A percentile compares a stretch with the other conserved stretches of the same genome.
These are phyloP conservation scores for Pseudoturritis turrita DNA, from an alignment of 345 rosid species.

Conservation along the genomic window DNA sequence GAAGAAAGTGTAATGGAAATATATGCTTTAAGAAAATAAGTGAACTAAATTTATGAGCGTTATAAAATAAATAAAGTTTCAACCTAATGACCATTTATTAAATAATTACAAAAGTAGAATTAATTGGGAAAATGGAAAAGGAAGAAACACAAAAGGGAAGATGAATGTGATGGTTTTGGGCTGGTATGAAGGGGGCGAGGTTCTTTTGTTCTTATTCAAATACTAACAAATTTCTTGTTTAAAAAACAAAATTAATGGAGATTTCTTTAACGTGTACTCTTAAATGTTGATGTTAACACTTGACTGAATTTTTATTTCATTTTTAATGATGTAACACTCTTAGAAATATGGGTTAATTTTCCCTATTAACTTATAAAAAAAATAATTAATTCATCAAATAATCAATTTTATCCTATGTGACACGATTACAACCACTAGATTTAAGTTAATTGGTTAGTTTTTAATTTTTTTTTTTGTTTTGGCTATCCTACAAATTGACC, in stretches of 20 bases:
- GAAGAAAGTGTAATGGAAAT: no score
- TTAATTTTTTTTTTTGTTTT: no score
- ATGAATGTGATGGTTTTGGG: slow-evolving; percentile 7
- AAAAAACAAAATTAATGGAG: no score
- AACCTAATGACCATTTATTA: neutral
- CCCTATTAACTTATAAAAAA: no score
- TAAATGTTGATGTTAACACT: slow-evolving; percentile 12
- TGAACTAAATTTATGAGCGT: no score
- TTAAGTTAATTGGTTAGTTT: no score
- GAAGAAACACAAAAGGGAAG: neutral
- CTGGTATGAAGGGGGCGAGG: slow-evolving; percentile 1
- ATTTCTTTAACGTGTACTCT: neutral
- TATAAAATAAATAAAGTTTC: neutral
- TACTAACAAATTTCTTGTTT: neutral
- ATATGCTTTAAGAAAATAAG: neutral
- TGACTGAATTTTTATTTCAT: neutral
- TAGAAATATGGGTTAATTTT: no score
- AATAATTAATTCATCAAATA: no score
- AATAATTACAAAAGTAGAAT: neutral
- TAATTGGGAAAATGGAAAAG: neutral
- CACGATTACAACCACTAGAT: no score
- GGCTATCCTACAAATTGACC: no score
- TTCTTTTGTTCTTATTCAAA: neutral
- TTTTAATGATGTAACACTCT: neutral
- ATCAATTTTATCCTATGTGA: no score